Conservation (phyloP, 1,284 basidiomycete genomes). For the Ganoderma multipileum region DNA sequence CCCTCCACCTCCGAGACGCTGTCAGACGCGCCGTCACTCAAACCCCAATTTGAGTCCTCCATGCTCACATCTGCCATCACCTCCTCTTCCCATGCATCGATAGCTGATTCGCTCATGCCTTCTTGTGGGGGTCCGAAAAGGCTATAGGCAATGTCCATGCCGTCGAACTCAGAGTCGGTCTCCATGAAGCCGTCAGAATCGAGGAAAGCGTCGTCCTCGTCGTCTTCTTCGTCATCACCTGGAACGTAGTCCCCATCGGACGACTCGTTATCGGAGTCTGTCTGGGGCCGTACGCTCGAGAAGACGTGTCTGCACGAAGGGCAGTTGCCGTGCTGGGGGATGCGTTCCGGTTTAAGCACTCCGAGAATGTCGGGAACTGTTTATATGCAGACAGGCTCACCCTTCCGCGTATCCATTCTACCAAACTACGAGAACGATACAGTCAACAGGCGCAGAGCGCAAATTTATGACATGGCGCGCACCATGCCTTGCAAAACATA, state of each 20-base stretch:
- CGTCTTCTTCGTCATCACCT: slow-evolving; percentile 49
- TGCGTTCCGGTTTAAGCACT: slow-evolving; percentile 1
- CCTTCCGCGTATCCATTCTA: slow-evolving; percentile 66
- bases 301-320: slow-evolving; percentile 69
- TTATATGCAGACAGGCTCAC: slow-evolving; percentile 42
- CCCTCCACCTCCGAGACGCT: slow-evolving; percentile 35
- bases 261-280: slow-evolving; percentile 67
- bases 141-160: slow-evolving; percentile 41
- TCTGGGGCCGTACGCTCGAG: slow-evolving; percentile 55
- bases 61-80: slow-evolving; percentile 28
- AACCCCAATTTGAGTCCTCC: slow-evolving; percentile 33
- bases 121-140: slow-evolving; percentile 31
- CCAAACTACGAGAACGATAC: slow-evolving; percentile 47
- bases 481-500: slow-evolving; percentile 73
- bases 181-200: slow-evolving; percentile 51
- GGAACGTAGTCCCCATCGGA: slow-evolving; percentile 74
- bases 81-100: slow-evolving; percentile 29
- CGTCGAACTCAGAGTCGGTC: slow-evolving; percentile 32
- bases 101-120: slow-evolving; percentile 13
- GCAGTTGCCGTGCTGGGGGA: slow-evolving; percentile 68
- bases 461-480: slow-evolving; percentile 35
- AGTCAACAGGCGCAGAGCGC: neutral
- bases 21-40: slow-evolving; percentile 40
- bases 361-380: slow-evolving; percentile 17
- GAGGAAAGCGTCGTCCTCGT: slow-evolving; percentile 44